Evolutionary conservation across 768 basidiomycete species (phyloP), one percentile per base, ranked within the genome.

Genomic region (Tylopilus intermedius): DNA sequence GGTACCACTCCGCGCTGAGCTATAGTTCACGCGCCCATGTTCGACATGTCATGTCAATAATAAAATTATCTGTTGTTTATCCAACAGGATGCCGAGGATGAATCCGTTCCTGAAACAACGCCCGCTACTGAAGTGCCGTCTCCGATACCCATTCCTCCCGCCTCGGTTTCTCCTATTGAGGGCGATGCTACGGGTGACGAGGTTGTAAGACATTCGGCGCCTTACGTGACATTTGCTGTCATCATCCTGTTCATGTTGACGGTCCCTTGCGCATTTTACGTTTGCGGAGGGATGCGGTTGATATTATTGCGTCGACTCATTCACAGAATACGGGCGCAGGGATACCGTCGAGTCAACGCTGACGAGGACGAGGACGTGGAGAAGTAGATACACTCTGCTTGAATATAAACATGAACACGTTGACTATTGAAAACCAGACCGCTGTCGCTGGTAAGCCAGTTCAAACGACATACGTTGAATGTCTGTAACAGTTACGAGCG

Each of bases 1-100:
- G 90, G 91, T 95, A 83, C 94, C 93, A 73, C 72, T 90, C 63
- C 92, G 83, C 67, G 88, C 81, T 81, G 95, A 98, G 83, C 92
- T 97, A 68, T 97, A 64, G 85, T 71, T 64, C 66, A 65, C 74
- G 74, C 70, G 65, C 61, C 52, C 32, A 50, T 67, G 56, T 66
- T 62, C 71, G 73, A 66, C 66, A 58, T 68, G 53, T 68, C 65
- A 71, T 76, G 71, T 71, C 67, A 79, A 83, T 82, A 65, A 65
- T 65, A 65, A 78, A 78, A 77, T 57, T 51, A 74, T 73, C 63
- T 63, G 72, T 76, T 74, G 64, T 64, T 78, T 75, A 61, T 73
- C n/a, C 67, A 61, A 74, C 74, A 81, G 78, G 79, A 73, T 60
- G 45, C 56, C 45, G 59, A 65, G 45, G 60, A 57, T 54, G 58